These are phyloP conservation scores for Azolla pinnata DNA, from an alignment of 75 land plant genomes.

Conservation along the genomic window DNA sequence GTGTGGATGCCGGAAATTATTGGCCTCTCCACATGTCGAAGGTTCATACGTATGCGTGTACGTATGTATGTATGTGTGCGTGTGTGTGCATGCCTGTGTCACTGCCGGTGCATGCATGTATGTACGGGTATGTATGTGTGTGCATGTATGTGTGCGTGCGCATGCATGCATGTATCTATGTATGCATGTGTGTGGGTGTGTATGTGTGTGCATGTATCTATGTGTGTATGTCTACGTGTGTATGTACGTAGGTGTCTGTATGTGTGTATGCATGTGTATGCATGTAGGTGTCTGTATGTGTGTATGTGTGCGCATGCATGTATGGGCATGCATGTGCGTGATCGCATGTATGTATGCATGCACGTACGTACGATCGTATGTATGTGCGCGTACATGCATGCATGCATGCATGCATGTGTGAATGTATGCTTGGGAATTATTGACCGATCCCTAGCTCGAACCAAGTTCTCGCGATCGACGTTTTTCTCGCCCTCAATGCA, in stretches of 20 bases:
- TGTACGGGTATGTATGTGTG: neutral
- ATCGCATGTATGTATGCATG: neutral
- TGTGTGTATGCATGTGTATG: neutral
- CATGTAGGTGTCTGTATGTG: neutral
- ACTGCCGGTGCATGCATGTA: neutral
- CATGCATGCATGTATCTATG: neutral
- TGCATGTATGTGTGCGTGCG: neutral
- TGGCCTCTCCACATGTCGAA: no score
- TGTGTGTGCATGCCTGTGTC: neutral
- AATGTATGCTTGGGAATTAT: neutral
- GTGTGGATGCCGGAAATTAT: no score
- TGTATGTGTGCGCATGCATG: no score
- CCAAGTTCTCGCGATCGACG: neutral
- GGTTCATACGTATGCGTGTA: neutral
- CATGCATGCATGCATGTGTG: neutral
- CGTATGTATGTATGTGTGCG: neutral
- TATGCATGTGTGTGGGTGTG: neutral
- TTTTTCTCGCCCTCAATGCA: no score
- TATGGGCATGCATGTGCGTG: no score
- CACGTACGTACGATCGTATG: neutral
- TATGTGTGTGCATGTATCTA: neutral
- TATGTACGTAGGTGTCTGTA: neutral
- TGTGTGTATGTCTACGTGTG: neutral
- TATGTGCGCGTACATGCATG: neutral
- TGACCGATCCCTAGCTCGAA: neutral